Conservation (phyloP, 169 alveolate genomes). For the Plasmodium malariae region DNA sequence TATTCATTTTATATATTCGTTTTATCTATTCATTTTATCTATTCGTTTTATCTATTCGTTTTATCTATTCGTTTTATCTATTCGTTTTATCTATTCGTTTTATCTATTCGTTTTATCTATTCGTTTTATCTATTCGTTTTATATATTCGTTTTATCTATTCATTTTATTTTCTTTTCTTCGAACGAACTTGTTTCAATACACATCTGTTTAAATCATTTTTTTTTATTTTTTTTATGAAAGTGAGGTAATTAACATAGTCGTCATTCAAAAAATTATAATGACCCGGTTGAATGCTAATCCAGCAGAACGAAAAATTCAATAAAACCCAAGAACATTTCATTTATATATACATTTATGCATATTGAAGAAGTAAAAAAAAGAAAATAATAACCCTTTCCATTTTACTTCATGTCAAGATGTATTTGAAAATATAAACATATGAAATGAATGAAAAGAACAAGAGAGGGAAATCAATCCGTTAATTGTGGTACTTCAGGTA, state of each 20-base stretch:
- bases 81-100: too few relatives aligned
- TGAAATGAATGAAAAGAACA: constrained; percentile 25
- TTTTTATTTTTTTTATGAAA: constrained; percentile 29
- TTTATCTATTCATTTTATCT: too few relatives aligned
- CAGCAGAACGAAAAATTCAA: constrained; percentile 20
- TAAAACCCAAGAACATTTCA: constrained; percentile 9
- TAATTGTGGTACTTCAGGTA: constrained; percentile 21
- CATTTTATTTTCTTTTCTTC: neutral
- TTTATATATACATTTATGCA: constrained; percentile 5
- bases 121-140: too few relatives aligned
- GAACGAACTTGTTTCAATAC: neutral
- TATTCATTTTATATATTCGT: too few relatives aligned
- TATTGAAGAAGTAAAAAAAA: constrained; percentile 18
- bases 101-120: too few relatives aligned
- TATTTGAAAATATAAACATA: constrained; percentile 20
- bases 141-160: neutral
- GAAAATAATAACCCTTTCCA: constrained; percentile 1
- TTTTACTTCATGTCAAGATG: constrained; percentile 42
- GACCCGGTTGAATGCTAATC: constrained; percentile 30
- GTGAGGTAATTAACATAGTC: constrained; percentile 53
- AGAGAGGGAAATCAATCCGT: constrained; percentile 12
- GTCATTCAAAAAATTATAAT: constrained; percentile 19
- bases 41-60: too few relatives aligned
- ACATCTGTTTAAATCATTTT: constrained; percentile 9
- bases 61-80: too few relatives aligned